Conservation (phyloP, 345 rosid species). For the Acer saccharum region DNA sequence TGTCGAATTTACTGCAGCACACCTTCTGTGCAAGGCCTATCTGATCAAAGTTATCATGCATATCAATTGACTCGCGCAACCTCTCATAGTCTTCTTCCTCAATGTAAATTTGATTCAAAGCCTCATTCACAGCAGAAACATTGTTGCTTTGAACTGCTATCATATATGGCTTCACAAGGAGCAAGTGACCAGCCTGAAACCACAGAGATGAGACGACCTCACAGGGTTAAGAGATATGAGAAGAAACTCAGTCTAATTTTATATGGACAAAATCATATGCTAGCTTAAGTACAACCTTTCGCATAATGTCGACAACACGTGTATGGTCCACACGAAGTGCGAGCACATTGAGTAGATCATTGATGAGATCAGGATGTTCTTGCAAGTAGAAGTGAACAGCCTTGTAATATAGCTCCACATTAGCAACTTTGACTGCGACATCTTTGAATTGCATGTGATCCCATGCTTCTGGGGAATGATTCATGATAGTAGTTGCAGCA, state of each 20-base stretch:
- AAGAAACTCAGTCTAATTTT: neutral
- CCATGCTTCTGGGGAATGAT: constrained; percentile 99
- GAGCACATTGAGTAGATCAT: constrained; percentile 91
- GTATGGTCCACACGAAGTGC: constrained; percentile 94
- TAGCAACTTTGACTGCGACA: constrained; percentile 89
- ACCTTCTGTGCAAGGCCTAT: constrained; percentile 96
- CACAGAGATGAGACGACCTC: constrained; percentile 7
- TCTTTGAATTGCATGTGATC: constrained; percentile 99
- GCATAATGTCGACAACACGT: constrained; percentile 97
- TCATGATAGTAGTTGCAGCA: constrained; percentile 98
- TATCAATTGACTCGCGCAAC: constrained; percentile 86
- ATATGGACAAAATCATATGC: neutral
- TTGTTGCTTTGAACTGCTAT: constrained; percentile 95
- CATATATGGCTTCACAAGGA: constrained; percentile 95
- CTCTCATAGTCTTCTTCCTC: constrained; percentile 98
- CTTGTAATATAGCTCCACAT: constrained; percentile 92
- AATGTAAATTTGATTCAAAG: constrained; percentile 84
- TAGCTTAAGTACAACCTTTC: constrained; percentile 58
- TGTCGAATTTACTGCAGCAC: constrained; percentile 2
- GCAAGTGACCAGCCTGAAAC: constrained; percentile 90
- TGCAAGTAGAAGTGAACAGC: constrained; percentile 98
- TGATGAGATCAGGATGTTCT: constrained; percentile 95
- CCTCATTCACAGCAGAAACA: constrained; percentile 92
- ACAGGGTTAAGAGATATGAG: constrained; percentile 7
- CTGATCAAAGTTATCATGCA: constrained; percentile 91